Base-by-base conservation (phyloP, 1,139 yeast species). In the Sugiyamaella castrensis region DNA sequence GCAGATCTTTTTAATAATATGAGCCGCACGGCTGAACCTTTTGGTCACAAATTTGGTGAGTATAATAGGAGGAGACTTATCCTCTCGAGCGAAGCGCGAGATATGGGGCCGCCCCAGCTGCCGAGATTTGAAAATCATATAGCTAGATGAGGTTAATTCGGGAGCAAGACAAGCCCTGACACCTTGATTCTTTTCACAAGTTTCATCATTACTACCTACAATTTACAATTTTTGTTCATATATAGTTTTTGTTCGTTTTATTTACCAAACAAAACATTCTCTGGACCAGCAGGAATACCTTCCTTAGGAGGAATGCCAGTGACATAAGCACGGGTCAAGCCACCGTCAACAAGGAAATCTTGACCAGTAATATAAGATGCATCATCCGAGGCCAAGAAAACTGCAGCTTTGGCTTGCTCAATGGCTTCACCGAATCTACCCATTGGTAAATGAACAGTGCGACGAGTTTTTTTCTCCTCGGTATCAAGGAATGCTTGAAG, bases 321-420 rank as follows among this genome's bases (percentile, higher is more conserved):
- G 15, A 66, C 69, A 37, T 66, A 66, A 31, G 64, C 52, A 51
- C 58, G 55, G 44, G 70, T 64, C 35, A 68, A 56, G 12, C 96
- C 96, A 59, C 96, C 96, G 62, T 87, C 96, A 49, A 87, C 95
- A 57, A 84, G 73, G 58, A 87, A 70, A 68, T 87, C 88, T 61
- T 84, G 80, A 57, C 95, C 96, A 11, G 94, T 87, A 49, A 94
- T 80, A 70, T 83, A 87, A 16, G 88, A 79, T 37, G 88, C 76
- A 19, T 94, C 95, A 45, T 76, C 71, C n/a, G 89, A 80, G 34
- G 94, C 87, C 65, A 87, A 74, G 70, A 86, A 88, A 51, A 87
- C 76, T 57, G 82, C 83, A 24, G 92, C 84, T 59, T 95, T 94
- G 42, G 86, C 89, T 68, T 86, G 84, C 68, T 87, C 96, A 63